A percentile compares a stretch with the other conserved stretches of the same genome.
phyloP scores from a whole-genome alignment of 179 eudicot species.

The Beta corolliflora region DNA sequence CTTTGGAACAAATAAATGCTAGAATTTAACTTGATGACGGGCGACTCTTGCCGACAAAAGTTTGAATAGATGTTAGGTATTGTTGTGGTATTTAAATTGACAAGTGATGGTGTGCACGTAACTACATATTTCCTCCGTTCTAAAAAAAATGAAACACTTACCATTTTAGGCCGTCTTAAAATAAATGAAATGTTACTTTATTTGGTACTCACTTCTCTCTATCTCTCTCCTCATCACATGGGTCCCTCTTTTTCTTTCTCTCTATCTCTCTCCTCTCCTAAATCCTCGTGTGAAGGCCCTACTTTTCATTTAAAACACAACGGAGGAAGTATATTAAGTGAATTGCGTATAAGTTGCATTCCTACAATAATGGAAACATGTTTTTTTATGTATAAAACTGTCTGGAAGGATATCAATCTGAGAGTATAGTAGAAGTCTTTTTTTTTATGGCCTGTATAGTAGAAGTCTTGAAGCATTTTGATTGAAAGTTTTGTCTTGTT shows the following conservation, averaged over 20 bases:
- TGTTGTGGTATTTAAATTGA: neutral
- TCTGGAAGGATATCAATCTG: neutral
- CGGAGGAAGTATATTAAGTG: too few relatives aligned
- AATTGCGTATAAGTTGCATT: neutral
- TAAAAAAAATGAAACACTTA: too few relatives aligned
- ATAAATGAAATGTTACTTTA: too few relatives aligned
- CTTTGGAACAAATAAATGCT: neutral
- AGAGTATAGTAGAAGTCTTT: neutral
- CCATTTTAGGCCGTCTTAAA: too few relatives aligned
- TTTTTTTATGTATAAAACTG: slow-evolving; percentile 2
- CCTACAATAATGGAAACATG: neutral
- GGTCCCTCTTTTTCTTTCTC: too few relatives aligned
- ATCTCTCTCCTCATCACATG: too few relatives aligned
- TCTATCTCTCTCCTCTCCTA: too few relatives aligned
- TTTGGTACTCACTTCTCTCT: too few relatives aligned
- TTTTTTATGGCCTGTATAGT: neutral
- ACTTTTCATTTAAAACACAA: too few relatives aligned
- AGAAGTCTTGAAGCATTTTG: neutral
- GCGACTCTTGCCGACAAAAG: neutral
- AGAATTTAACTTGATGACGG: neutral
- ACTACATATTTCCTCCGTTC: neutral
- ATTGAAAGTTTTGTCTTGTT: neutral
- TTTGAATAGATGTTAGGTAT: neutral
- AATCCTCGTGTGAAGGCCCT: too few relatives aligned
- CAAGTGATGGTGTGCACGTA: neutral